Evolutionary conservation across 2,329 filamentous ascomycete genomes (phyloP), one percentile per base, ranked within the genome.

Genomic region (Phaeosphaeriaceae sp.): DNA sequence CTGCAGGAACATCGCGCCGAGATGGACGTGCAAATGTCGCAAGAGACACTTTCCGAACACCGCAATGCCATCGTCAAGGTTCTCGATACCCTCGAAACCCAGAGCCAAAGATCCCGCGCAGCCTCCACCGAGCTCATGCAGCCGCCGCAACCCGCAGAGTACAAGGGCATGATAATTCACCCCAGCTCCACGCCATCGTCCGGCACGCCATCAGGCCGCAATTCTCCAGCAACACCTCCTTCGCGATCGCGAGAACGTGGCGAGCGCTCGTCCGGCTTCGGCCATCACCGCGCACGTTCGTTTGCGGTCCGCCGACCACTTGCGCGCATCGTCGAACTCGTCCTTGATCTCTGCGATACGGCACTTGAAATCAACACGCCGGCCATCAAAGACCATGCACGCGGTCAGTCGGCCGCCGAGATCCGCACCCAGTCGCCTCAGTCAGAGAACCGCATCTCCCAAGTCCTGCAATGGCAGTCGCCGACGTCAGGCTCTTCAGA

Each of bases 401-500:
- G 88, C 9, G 83, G 86, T 1, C 86, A 89, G 64, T 84, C 86
- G 41, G 79, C 80, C 7, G 89, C 91, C 49, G 93, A 97, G 62
- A 88, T 98, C 62, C 88, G 94, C 48, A 97, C 94, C 0, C 91
- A 97, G 73, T 99, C 95, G 4, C 95, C 95, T 0, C 92, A 97
- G 72, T 99, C 96, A 0, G 95, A 99, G 75, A 95, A 92, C 45
- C 89, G 94, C 31, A 96, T 98, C 67, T 91, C 91, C 1, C 95
- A 99, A 76, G 93, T 99, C 6, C 78, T 96, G 66, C 93, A 97
- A 75, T 99, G 96, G 95, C 93, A 97, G 72, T 97, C 94, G 5
- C 95, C 95, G 0, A 93, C 92, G 69, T 91, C 90, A 50, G 94
- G 94, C 70, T 95, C 93, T 0, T 80, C 97, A 17, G 95, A 99